Base-by-base conservation (phyloP, 495 filamentous ascomycete species). In the Friedmanniomyces endolithicus region DNA sequence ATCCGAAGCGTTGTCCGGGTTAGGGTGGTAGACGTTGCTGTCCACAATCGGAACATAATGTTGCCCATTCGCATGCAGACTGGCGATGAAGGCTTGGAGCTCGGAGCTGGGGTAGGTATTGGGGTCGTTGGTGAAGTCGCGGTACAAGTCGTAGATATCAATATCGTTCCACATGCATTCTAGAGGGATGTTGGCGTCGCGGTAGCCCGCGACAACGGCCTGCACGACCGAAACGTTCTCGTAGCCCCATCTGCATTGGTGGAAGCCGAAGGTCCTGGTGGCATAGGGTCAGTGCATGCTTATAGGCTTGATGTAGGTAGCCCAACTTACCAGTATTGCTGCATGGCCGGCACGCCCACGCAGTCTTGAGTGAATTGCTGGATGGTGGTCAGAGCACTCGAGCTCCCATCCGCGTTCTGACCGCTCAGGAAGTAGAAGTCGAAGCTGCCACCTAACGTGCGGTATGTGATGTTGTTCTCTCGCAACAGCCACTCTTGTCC, bases 121-220 rank as follows among this genome's bases (percentile, higher is more conserved):
- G 11, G 34, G 11, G 34, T 41, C 60, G 31, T 56, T 56, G 3
- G 51, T 59, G 51, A 62, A 62, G 45, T 60, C 47, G 14, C 57
- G 48, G 27, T 54, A 53, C 51, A 79, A 77, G 1, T 52, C 14
- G 27, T 52, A 57, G n/a, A 52, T 40, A 24, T 60, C 53, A 23
- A 60, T 31, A 23, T 60, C 58, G 49, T 57, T 60, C 57, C 57
- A 55, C 31, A 55, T 35, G 35, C 34, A 40, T 35, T 58, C 48
- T 1, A 53, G 48, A 11, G 56, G 58, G 17, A 58, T 58, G 22
- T 51, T 35, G 20, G 49, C 55, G n/a, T 57, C 41, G 6, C 29
- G 19, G 34, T 60, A 52, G 3, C 53, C 53, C 24, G 56, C 24
- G 11, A 57, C 47, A 24, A 60, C 27, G 29, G 34, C 35, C 40